These are phyloP conservation scores for Stachybotrys chlorohalonatus DNA, from an alignment of 2,329 filamentous ascomycete genomes.

Conservation along the genomic window DNA sequence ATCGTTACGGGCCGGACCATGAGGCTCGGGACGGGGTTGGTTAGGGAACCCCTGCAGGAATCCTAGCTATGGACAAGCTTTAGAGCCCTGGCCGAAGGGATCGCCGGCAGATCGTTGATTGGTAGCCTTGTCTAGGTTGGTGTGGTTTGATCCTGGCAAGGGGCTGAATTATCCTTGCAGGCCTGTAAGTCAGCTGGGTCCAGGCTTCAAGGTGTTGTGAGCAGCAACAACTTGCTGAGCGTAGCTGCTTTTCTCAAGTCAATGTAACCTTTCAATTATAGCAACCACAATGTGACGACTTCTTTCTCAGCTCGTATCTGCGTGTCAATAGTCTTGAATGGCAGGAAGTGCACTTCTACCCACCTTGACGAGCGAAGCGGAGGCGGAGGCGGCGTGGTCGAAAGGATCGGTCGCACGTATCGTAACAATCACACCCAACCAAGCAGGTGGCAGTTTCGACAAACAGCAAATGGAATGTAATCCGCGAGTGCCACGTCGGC, in stretches of 20 bases:
- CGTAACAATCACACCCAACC: too few species aligned
- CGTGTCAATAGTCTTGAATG: neutral
- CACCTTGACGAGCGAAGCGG: neutral
- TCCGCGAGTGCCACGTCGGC: too few species aligned
- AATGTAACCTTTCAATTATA: neutral
- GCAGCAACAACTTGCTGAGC: too few species aligned
- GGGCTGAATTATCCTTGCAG: neutral
- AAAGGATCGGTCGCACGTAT: neutral
- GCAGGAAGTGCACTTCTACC: neutral
- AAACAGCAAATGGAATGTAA: too few species aligned
- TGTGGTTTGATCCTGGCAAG: neutral
- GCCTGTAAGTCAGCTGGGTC: neutral
- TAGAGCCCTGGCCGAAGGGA: neutral
- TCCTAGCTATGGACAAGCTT: neutral
- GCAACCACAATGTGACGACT: neutral
- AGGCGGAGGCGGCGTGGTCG: too few species aligned
- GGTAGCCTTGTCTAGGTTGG: neutral
- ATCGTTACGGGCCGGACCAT: neutral
- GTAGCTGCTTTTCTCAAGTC: neutral
- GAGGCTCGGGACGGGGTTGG: neutral
- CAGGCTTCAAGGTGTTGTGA: neutral
- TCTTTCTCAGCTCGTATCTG: neutral
- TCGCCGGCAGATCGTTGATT: neutral
- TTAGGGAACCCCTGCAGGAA: neutral
- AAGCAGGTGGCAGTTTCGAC: too few species aligned